Percentiles rank a stretch among this genome's conserved stretches.
Conservation (phyloP, 1,284 basidiomycete species). For the Hymenochaete sp. region DNA sequence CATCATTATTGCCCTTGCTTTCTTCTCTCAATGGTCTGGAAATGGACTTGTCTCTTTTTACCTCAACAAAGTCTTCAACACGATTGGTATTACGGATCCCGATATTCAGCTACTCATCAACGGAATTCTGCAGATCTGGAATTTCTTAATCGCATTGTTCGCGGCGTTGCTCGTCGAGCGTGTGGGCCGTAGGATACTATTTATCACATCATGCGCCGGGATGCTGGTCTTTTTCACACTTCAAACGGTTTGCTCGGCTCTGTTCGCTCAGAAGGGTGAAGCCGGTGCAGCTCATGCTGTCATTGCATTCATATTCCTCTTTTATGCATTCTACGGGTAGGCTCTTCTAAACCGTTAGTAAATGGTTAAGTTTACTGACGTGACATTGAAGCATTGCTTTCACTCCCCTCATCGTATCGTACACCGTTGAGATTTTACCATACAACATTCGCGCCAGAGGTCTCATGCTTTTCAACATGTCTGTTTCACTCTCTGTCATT, state of each 20-base stretch:
- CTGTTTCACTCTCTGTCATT: constrained; percentile 56
- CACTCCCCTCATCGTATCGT: constrained; percentile 65
- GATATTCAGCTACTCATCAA: constrained; percentile 41
- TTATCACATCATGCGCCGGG: constrained; percentile 51
- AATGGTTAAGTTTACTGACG: neutral
- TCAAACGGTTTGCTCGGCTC: constrained; percentile 64
- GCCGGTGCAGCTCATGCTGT: constrained; percentile 50
- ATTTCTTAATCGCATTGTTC: constrained; percentile 51
- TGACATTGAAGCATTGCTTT: constrained; percentile 48
- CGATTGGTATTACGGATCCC: constrained; percentile 60
- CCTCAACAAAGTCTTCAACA: constrained; percentile 60
- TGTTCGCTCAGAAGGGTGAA: constrained; percentile 41
- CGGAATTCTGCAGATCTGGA: constrained; percentile 64
- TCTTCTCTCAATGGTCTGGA: constrained; percentile 51
- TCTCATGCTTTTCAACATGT: constrained; percentile 63
- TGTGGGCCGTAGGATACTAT: constrained; percentile 55
- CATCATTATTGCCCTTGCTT: constrained; percentile 61
- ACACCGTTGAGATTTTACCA: constrained; percentile 69
- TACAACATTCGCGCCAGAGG: constrained; percentile 70
- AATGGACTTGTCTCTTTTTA: constrained; percentile 60
- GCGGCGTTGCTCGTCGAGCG: constrained; percentile 53
- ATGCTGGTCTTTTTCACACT: constrained; percentile 65
- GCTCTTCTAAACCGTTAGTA: constrained; percentile 20
- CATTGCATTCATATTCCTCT: constrained; percentile 72
- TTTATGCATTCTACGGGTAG: constrained; percentile 60